Percentiles rank a stretch among this genome's conserved stretches.
These are phyloP conservation scores for Collybia mongolica DNA, from an alignment of 768 basidiomycete genomes.

Conservation along the genomic window DNA sequence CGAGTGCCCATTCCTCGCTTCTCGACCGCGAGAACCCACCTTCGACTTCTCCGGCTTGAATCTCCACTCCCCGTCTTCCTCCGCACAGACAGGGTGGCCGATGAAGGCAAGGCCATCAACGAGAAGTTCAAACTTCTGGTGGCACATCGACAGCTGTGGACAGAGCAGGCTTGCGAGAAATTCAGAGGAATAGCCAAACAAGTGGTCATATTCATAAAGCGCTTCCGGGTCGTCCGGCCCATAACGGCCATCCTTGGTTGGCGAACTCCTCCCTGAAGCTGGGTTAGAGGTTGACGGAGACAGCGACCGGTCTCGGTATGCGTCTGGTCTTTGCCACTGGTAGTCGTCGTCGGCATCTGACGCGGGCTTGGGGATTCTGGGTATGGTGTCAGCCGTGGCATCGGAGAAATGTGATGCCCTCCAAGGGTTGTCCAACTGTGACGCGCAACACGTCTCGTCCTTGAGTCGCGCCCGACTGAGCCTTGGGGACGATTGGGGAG, in stretches of 20 bases:
- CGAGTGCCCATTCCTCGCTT: conserved; percentile 40
- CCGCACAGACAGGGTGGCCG: conserved; percentile 90
- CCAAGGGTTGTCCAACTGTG: conserved; percentile 74
- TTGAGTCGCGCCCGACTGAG: conserved; percentile 67
- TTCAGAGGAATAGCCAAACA: conserved; percentile 81
- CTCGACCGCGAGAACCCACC: conserved; percentile 52
- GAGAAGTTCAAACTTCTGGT: conserved; percentile 91
- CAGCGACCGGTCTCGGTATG: conserved; percentile 48
- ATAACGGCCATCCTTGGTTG: conserved; percentile 41
- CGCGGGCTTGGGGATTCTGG: conserved; percentile 16
- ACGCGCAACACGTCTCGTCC: conserved; percentile 37
- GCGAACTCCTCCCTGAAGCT: conserved; percentile 51
- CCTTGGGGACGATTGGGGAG: conserved; percentile 60
- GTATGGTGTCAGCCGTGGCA: conserved; percentile 20
- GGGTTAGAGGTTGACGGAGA: conserved; percentile 43
- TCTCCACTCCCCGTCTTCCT: conserved; percentile 70
- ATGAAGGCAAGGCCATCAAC: conserved; percentile 92
- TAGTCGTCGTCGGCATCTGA: conserved; percentile 46
- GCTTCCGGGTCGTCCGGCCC: conserved; percentile 31
- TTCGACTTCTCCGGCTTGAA: conserved; percentile 66
- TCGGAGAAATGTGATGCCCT: conserved; percentile 57
- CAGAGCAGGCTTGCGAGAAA: conserved; percentile 82
- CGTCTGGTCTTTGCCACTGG: conserved; percentile 59
- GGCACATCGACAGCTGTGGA: conserved; percentile 77
- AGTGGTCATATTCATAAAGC: conserved; percentile 56